Evolutionary conservation across 2,329 filamentous ascomycete genomes (phyloP).

Genomic region (Coleophoma crateriformis): DNA sequence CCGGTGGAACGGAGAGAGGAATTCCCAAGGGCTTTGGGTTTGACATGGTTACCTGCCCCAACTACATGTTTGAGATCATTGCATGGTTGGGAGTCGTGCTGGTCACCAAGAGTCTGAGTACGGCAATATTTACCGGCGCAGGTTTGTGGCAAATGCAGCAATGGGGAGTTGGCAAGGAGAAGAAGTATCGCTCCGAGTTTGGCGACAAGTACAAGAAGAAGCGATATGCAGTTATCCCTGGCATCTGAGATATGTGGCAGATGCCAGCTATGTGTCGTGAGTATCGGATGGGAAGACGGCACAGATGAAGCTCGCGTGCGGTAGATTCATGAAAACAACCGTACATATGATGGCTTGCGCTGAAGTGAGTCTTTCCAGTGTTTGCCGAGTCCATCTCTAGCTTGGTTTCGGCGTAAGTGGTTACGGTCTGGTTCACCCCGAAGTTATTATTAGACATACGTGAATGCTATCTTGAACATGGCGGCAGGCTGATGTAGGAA

Average conservation of each 20-base stretch:
- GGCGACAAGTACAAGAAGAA: slow-evolving; percentile 94
- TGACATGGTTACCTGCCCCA: slow-evolving; percentile 84
- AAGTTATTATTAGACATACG: no score
- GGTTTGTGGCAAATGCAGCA: slow-evolving; percentile 74
- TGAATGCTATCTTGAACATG: no score
- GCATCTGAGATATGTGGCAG: slow-evolving; percentile 22
- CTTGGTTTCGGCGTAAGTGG: no score
- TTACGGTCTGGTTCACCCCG: no score
- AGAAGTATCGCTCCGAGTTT: slow-evolving; percentile 83
- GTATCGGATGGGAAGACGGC: no score
- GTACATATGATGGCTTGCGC: no score
- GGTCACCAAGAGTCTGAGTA: slow-evolving; percentile 72
- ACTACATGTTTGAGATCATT: slow-evolving; percentile 90
- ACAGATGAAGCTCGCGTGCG: no score
- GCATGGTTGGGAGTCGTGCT: slow-evolving; percentile 82
- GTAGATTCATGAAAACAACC: no score
- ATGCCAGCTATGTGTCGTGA: no score
- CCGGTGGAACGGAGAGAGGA: slow-evolving; percentile 78
- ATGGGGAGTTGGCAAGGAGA: slow-evolving; percentile 93
- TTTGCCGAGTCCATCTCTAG: no score
- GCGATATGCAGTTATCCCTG: slow-evolving; percentile 76
- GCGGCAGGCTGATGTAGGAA: no score
- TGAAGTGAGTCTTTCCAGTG: no score
- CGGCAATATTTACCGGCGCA: slow-evolving; percentile 68
- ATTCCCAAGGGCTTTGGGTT: slow-evolving; percentile 87